A percentile compares a stretch with the other conserved stretches of the same genome.
phyloP scores from a whole-genome alignment of 495 filamentous ascomycete species.

The Lasiosphaeria miniovina region DNA sequence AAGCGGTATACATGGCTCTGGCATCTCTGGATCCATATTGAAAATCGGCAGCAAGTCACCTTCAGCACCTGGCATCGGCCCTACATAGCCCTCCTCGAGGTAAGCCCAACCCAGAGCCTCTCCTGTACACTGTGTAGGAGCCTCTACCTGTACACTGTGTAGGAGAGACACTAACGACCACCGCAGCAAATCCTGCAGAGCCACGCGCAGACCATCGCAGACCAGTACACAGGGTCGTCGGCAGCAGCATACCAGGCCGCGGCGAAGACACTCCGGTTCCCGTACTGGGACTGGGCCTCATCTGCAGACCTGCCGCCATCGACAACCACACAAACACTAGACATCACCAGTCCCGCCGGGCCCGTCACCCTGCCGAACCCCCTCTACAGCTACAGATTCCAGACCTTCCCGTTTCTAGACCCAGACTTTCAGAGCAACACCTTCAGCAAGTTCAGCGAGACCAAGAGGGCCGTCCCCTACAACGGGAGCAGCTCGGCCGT shows the following conservation, averaged over 20 bases:
- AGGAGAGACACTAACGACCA: slow-evolving; percentile 8
- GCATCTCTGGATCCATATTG: neutral
- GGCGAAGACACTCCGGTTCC: slow-evolving; percentile 29
- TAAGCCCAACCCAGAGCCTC: slow-evolving; percentile 8
- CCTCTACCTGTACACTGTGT: neutral
- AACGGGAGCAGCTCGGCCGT: neutral
- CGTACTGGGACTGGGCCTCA: slow-evolving; percentile 40
- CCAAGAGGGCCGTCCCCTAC: slow-evolving; percentile 3
- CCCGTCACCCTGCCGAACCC: slow-evolving; percentile 27
- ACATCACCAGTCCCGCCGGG: slow-evolving; percentile 16
- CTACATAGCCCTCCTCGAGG: slow-evolving; percentile 37
- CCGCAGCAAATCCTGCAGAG: slow-evolving; percentile 30
- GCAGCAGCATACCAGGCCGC: slow-evolving; percentile 26
- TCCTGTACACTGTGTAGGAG: neutral
- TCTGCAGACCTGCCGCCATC: slow-evolving; percentile 24
- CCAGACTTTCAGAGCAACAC: slow-evolving; percentile 6
- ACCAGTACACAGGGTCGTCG: slow-evolving; percentile 20
- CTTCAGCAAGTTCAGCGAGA: slow-evolving; percentile 7
- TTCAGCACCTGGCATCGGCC: slow-evolving; percentile 38
- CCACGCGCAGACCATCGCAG: slow-evolving; percentile 27
- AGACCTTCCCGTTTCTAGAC: slow-evolving; percentile 11
- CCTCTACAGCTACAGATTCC: slow-evolving; percentile 34
- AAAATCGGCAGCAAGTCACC: slow-evolving; percentile 12
- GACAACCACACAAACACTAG: slow-evolving; percentile 22
- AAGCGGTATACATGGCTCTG: neutral